Conservation (phyloP, 2,329 filamentous ascomycete genomes). For the Atkinsonella texensis region DNA sequence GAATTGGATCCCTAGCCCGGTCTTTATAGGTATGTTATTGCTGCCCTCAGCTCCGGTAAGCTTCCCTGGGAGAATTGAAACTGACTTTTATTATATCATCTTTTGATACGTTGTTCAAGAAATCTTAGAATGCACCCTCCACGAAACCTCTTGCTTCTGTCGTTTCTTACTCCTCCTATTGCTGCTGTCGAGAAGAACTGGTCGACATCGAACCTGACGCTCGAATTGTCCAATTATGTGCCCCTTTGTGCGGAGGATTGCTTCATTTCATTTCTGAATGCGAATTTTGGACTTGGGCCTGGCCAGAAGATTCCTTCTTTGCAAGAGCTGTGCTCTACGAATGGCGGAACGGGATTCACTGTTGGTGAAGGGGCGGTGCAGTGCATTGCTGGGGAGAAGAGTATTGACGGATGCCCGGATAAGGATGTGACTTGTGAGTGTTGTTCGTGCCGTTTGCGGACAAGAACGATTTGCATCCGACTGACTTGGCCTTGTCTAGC, state of each 20-base stretch:
- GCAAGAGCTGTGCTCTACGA: constrained; percentile 50
- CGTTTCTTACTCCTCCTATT: constrained; percentile 18
- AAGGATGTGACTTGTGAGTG: constrained; percentile 26
- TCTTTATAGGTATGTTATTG: constrained; percentile 10
- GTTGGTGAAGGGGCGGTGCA: constrained; percentile 60
- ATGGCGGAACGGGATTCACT: constrained; percentile 50
- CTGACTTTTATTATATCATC: background rate
- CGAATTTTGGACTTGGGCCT: constrained; percentile 39
- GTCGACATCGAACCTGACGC: constrained; percentile 15
- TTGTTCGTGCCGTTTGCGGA: background rate
- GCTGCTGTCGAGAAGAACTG: constrained; percentile 16
- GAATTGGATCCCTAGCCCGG: constrained; percentile 3
- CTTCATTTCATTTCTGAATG: constrained; percentile 48
- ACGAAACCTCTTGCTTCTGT: constrained; percentile 12
- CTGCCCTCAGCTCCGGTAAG: background rate
- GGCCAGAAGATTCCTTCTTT: constrained; percentile 42
- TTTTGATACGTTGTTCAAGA: background rate
- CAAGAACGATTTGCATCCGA: too few species aligned
- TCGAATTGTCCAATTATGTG: constrained; percentile 31
- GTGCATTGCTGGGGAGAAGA: constrained; percentile 46
- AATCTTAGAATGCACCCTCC: constrained; percentile 24
- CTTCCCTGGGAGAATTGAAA: background rate
- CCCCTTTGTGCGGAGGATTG: constrained; percentile 49
- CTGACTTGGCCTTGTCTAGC: constrained; percentile 15
- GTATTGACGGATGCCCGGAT: constrained; percentile 38